Percentiles rank a stretch among this genome's conserved stretches.
Conservation (phyloP, 257 asterid genomes). For the Eustoma russellianum region DNA sequence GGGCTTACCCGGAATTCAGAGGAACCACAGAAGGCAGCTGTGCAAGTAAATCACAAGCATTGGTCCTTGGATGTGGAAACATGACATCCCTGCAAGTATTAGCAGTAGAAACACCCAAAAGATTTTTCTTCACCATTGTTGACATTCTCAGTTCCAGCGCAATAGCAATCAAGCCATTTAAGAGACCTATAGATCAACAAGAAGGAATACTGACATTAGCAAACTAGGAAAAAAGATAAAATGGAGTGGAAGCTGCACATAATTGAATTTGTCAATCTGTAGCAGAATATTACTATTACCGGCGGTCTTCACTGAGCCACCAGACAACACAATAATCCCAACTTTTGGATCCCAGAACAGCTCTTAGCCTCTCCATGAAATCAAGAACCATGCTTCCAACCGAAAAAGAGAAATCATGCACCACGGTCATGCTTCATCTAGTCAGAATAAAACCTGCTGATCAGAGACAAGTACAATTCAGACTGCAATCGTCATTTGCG, state of each 20-base stretch:
- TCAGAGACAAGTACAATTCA: neutral
- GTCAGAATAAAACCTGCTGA: neutral
- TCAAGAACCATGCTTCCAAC: slow-evolving; percentile 27
- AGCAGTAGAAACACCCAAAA: slow-evolving; percentile 30
- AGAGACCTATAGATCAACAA: slow-evolving; percentile 31
- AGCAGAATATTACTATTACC: slow-evolving; percentile 21
- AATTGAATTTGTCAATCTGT: neutral
- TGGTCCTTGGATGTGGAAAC: slow-evolving; percentile 50
- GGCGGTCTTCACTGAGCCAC: slow-evolving; percentile 57
- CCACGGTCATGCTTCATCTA: slow-evolving; percentile 30
- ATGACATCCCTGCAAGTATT: slow-evolving; percentile 54
- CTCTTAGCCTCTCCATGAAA: slow-evolving; percentile 53
- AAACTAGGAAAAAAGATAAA: neutral
- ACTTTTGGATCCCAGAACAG: slow-evolving; percentile 44
- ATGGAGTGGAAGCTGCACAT: too few species aligned
- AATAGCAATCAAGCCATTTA: slow-evolving; percentile 77
- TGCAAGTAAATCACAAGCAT: slow-evolving; percentile 47
- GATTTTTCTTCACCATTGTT: slow-evolving; percentile 24
- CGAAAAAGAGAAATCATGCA: slow-evolving; percentile 28
- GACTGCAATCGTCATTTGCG: neutral
- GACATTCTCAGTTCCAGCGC: slow-evolving; percentile 50
- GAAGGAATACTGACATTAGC: neutral
- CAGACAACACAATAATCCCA: slow-evolving; percentile 79
- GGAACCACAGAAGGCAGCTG: slow-evolving; percentile 45
- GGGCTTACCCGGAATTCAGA: slow-evolving; percentile 53